These are phyloP conservation scores for Tephrocybe rancida DNA, from an alignment of 768 basidiomycete genomes.

Conservation along the genomic window DNA sequence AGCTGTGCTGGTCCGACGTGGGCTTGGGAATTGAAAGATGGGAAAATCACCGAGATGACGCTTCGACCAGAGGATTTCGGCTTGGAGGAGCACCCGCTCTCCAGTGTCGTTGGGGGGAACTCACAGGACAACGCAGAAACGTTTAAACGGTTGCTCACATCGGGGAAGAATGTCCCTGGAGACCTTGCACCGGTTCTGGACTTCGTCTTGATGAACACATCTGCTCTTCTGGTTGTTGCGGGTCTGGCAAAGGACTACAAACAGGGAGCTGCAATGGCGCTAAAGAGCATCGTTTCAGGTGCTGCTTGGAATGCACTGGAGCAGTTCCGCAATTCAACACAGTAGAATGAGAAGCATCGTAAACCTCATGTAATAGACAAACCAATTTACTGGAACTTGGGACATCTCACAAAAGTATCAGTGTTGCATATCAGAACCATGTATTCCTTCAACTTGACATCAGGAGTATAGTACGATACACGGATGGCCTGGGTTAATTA, in stretches of 20 bases:
- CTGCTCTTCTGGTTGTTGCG: conserved; percentile 85
- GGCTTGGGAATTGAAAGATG: conserved; percentile 80
- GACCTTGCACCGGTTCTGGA: conserved; percentile 68
- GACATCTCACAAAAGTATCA: no score
- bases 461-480: conserved; percentile 4
- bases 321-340: conserved; percentile 52
- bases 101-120: conserved; percentile 69
- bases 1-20: conserved; percentile 90
- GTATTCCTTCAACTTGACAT: conserved; percentile 12
- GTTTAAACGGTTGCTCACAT: conserved; percentile 64
- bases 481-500: conserved; percentile 16
- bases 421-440: conserved; percentile 8
- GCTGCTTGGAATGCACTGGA: conserved; percentile 61
- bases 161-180: conserved; percentile 56
- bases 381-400: no score
- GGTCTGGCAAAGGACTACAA: conserved; percentile 71
- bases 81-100: conserved; percentile 67
- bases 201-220: conserved; percentile 90
- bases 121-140: conserved; percentile 81
- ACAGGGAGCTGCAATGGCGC: conserved; percentile 72
- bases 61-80: conserved; percentile 82
- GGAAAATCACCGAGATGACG: conserved; percentile 59
- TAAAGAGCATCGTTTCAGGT: conserved; percentile 59
- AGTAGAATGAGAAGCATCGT: conserved; percentile 37
- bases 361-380: conserved; percentile 18